Evolutionary conservation across 2,329 filamentous ascomycete species (phyloP), one percentile per base, ranked within the genome.

Genomic region (Raffaelea ambrosiae): DNA sequence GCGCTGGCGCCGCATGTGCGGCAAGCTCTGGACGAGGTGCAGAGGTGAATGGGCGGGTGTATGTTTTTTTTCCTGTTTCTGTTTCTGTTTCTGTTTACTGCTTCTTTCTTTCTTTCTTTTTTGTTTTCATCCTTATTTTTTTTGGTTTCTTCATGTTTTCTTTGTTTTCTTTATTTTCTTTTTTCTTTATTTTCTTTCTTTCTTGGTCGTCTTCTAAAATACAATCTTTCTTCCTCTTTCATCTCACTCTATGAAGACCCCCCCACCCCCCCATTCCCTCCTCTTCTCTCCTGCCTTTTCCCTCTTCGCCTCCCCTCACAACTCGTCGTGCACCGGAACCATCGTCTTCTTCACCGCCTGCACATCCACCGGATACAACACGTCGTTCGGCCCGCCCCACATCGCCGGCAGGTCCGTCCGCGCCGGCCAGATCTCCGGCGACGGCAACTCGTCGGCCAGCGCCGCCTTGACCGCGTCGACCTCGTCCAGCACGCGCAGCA

Each of bases 401-500:
- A 14, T 29, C 14, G 40, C 40, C 23, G 40, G 40, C 40, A 42
- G 40, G n/a, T 42, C 40, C 4, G 40, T 42, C 13, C 40, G 40
- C 18, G n/a, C 14, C 5, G 22, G 20, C 18, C 13, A 42, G 22
- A 42, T 19, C 13, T 13, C 40, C 11, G 40, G 13, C 11, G 40
- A 42, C 40, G 40, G 40, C 22, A 42, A 22, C 20, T 42, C 23
- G 8, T n/a, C 16, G 2, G 21, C 22, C 5, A 26, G 21, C 40
- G 8, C 5, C 14, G 14, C 22, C n/a, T 42, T 42, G 39, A 94
- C 81, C 20, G 65, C 67, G 54, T 95, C 89, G 1, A 84, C 86
- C 26, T 85, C 83, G 48, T 68, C 74, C 89, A 88, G 7, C 26
- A 95, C 89, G n/a, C 89, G 77, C 47, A 95, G 63, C 2, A 95